Conservation (phyloP, 768 basidiomycete genomes). For the Leccinum subgranulosum region DNA sequence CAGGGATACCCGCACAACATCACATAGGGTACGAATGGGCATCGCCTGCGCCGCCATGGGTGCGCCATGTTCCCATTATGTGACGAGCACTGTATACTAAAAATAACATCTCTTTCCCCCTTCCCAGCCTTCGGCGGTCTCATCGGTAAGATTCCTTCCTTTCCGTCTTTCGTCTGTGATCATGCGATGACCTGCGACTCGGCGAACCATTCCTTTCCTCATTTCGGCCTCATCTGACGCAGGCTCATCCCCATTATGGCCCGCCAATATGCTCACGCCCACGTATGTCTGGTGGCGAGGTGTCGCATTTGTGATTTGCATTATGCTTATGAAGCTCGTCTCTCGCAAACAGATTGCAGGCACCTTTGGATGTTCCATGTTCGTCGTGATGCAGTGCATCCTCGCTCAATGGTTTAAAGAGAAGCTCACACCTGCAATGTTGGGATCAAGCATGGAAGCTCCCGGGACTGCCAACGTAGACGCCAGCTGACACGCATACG, state of each 20-base stretch:
- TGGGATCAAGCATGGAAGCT: background rate
- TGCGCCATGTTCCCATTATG: slow-evolving; percentile 12
- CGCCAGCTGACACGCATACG: background rate
- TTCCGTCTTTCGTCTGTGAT: background rate
- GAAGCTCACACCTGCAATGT: background rate
- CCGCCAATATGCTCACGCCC: slow-evolving; percentile 52
- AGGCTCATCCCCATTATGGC: slow-evolving; percentile 25
- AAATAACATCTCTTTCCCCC: background rate
- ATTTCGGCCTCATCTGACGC: background rate
- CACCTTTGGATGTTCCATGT: slow-evolving; percentile 22
- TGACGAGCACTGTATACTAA: background rate
- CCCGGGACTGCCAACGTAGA: background rate
- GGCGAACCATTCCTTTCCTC: background rate
- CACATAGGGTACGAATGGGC: slow-evolving; percentile 40
- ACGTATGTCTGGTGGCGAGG: slow-evolving; percentile 61
- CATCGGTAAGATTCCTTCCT: background rate
- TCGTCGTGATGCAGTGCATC: slow-evolving; percentile 23
- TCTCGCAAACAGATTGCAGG: slow-evolving; percentile 14
- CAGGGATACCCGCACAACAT: background rate
- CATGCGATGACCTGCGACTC: no score
- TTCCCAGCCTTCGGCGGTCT: background rate
- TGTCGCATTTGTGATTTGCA: slow-evolving; percentile 38
- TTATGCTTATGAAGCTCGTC: no score
- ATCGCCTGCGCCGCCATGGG: slow-evolving; percentile 48
- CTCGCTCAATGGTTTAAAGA: slow-evolving; percentile 8